Evolutionary conservation across 2,329 filamentous ascomycete species (phyloP).

Genomic region (Helminthosporium solani): DNA sequence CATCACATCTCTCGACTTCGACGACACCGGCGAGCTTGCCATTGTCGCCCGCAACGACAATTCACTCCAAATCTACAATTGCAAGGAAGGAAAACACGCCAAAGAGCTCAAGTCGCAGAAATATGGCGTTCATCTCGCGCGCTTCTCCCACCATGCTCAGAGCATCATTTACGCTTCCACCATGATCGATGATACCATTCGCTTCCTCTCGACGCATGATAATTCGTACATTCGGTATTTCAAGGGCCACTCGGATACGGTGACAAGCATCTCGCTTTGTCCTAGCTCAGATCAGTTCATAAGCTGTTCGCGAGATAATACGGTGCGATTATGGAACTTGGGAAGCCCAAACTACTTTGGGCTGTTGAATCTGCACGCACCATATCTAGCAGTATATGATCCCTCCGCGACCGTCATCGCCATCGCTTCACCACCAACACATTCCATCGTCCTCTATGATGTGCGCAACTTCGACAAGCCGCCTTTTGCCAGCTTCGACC

Average conservation of each 20-base stretch:
- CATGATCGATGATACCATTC: conserved; percentile 87
- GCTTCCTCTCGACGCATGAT: conserved; percentile 87
- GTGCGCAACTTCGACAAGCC: conserved; percentile 89
- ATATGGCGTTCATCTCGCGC: conserved; percentile 90
- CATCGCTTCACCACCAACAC: conserved; percentile 77
- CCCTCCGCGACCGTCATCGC: conserved; percentile 91
- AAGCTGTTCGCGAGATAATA: conserved; percentile 87
- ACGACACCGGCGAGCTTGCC: conserved; percentile 88
- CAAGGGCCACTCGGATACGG: conserved; percentile 79
- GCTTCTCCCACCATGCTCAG: conserved; percentile 88
- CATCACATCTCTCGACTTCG: conserved; percentile 91
- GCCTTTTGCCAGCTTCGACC: conserved; percentile 83
- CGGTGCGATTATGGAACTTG: conserved; percentile 87
- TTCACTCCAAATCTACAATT: conserved; percentile 92
- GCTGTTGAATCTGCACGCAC: conserved; percentile 74
- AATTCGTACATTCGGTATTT: conserved; percentile 98
- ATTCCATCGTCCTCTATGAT: conserved; percentile 85
- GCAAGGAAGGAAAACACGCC: conserved; percentile 83
- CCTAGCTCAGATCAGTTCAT: conserved; percentile 89
- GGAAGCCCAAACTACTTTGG: conserved; percentile 78
- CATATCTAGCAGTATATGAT: conserved; percentile 85
- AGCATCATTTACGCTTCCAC: conserved; percentile 96
- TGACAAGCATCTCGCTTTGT: conserved; percentile 81
- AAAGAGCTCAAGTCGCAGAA: conserved; percentile 94
- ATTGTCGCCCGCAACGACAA: conserved; percentile 93